phyloP scores from a whole-genome alignment of 768 basidiomycete species.

The Pulveroboletus sp. region DNA sequence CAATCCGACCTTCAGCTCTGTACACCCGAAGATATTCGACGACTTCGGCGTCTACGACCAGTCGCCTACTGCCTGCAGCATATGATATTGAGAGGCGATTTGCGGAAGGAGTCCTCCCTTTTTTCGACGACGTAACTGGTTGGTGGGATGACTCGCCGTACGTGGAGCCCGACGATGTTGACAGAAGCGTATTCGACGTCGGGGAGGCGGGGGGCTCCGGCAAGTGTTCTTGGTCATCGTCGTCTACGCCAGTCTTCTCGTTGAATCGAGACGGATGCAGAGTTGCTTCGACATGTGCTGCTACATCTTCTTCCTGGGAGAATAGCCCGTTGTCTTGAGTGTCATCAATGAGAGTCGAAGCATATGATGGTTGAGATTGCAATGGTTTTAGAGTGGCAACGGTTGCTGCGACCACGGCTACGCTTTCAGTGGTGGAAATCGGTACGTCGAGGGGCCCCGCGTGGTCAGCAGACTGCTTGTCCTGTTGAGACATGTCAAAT shows the following conservation, averaged over 20 bases:
- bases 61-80: slow-evolving; percentile 78
- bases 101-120: slow-evolving; percentile 57
- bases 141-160: slow-evolving; percentile 44
- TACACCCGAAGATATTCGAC: slow-evolving; percentile 79
- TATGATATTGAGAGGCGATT: slow-evolving; percentile 95
- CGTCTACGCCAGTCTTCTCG: slow-evolving; percentile 17
- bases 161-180: slow-evolving; percentile 34
- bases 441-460: slow-evolving; percentile 44
- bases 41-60: slow-evolving; percentile 85
- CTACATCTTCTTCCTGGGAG: slow-evolving; percentile 26
- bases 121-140: slow-evolving; percentile 29
- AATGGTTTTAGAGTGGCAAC: slow-evolving; percentile 30
- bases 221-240: slow-evolving; percentile 42
- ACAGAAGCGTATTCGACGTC: slow-evolving; percentile 44
- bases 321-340: slow-evolving; percentile 33
- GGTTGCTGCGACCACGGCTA: slow-evolving; percentile 2
- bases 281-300: slow-evolving; percentile 14
- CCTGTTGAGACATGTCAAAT: slow-evolving; percentile 37
- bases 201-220: slow-evolving; percentile 60
- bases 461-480: slow-evolving; percentile 46
- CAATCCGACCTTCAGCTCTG: slow-evolving; percentile 80
- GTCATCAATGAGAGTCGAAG: slow-evolving; percentile 51
- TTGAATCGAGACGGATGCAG: slow-evolving; percentile 17
- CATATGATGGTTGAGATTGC: slow-evolving; percentile 41
- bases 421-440: slow-evolving; percentile 23